A percentile compares a stretch with the other conserved stretches of the same genome.
These are phyloP conservation scores for Botryotinia narcissicola DNA, from an alignment of 2,329 filamentous ascomycete species.

Conservation along the genomic window DNA sequence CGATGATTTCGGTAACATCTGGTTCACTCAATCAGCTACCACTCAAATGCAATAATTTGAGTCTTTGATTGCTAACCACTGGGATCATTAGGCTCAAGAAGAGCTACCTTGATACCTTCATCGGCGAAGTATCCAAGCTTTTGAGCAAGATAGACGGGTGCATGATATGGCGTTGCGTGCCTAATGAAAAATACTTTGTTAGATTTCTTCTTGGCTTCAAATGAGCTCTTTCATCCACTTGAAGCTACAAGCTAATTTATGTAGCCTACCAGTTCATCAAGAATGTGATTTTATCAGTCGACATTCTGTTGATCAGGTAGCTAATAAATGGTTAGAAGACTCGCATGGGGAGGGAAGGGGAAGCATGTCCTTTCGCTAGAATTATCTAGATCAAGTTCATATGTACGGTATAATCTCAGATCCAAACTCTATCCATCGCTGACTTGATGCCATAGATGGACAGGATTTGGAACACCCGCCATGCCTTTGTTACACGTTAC, in stretches of 20 bases:
- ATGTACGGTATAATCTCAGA: conserved; percentile 72
- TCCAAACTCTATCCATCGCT: conserved; percentile 39
- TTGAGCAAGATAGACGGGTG: conserved; percentile 73
- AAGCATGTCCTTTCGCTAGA: conserved; percentile 86
- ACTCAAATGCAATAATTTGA: not conserved
- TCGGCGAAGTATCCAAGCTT: conserved; percentile 72
- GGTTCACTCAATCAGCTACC: not conserved
- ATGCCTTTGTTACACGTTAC: conserved; percentile 32
- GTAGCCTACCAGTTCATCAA: conserved; percentile 71
- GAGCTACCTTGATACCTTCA: conserved; percentile 72
- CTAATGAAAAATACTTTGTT: conserved; percentile 43
- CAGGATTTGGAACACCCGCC: conserved; percentile 30
- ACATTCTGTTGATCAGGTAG: conserved; percentile 50
- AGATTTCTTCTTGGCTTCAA: conserved; percentile 31
- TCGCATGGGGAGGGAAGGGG: conserved; percentile 38
- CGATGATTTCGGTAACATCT: conserved; percentile 81
- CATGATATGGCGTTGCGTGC: conserved; percentile 81
- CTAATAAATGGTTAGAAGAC: conserved; percentile 45
- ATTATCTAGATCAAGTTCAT: conserved; percentile 84
- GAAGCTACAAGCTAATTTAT: conserved; percentile 4
- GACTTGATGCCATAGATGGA: not conserved
- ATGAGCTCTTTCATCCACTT: not conserved
- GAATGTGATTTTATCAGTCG: conserved; percentile 82
- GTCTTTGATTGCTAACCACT: conserved; percentile 49
- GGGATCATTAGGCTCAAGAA: conserved; percentile 76